phyloP scores from a whole-genome alignment of 805 yeast genomes.

The Zygotorulaspora sp. region DNA sequence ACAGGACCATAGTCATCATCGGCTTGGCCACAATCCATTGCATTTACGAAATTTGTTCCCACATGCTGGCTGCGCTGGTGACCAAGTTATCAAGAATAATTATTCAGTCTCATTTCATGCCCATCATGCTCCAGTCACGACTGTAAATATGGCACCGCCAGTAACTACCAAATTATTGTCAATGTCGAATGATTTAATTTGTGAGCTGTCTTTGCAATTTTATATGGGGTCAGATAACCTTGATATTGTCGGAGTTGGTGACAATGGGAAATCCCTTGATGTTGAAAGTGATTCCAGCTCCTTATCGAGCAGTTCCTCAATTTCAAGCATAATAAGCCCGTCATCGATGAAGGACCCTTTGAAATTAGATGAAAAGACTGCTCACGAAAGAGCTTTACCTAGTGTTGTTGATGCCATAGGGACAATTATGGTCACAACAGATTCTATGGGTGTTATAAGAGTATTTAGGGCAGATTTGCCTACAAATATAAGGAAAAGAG shows the following conservation, averaged over 20 bases:
- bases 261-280: slow-evolving; percentile 8
- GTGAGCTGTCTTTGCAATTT: slow-evolving; percentile 47
- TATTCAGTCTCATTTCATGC: slow-evolving; percentile 73
- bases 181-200: slow-evolving; percentile 74
- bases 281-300: slow-evolving; percentile 8
- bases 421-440: slow-evolving; percentile 68
- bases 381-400: slow-evolving; percentile 11
- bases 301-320: background rate
- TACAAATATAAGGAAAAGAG: slow-evolving; percentile 38
- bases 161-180: slow-evolving; percentile 60
- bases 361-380: slow-evolving; percentile 1
- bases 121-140: slow-evolving; percentile 67
- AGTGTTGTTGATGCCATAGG: slow-evolving; percentile 36
- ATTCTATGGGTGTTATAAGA: slow-evolving; percentile 64
- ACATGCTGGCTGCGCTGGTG: slow-evolving; percentile 17
- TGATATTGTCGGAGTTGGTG: slow-evolving; percentile 6
- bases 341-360: slow-evolving; percentile 1
- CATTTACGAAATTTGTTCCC: slow-evolving; percentile 31
- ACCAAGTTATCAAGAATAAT: slow-evolving; percentile 42
- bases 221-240: slow-evolving; percentile 14
- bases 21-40: slow-evolving; percentile 9
- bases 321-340: background rate
- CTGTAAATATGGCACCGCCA: slow-evolving; percentile 73
- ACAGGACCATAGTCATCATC: slow-evolving; percentile 10
- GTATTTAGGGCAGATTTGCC: slow-evolving; percentile 81